Evolutionary conservation across 306 rosid genomes (phyloP).

Genomic region (barrel medic (Medicago truncatula)): DNA sequence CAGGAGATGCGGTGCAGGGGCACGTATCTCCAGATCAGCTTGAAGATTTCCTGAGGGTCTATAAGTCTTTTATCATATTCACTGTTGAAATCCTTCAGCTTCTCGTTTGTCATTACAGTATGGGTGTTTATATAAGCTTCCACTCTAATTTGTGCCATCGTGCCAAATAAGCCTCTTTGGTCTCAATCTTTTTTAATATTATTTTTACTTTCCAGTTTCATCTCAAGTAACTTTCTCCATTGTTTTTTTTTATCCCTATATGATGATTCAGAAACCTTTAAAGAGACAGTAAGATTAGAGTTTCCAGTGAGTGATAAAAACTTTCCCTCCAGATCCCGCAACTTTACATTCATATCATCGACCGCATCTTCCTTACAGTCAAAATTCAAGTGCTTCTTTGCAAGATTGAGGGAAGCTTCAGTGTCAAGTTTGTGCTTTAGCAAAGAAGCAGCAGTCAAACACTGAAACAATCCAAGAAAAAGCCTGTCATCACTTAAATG

Average conservation of each 20-base stretch:
- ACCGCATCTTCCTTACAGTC: conserved; percentile 63
- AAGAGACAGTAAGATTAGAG: conserved; percentile 36
- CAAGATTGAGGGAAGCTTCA: conserved; percentile 64
- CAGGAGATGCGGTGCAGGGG: not conserved
- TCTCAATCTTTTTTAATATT: conserved; percentile 35
- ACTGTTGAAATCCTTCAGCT: conserved; percentile 45
- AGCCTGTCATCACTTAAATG: not conserved
- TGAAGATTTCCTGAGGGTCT: conserved; percentile 45
- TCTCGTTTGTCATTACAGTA: conserved; percentile 47
- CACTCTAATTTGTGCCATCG: conserved; percentile 45
- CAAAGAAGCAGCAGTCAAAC: not conserved
- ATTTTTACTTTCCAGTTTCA: conserved; percentile 42
- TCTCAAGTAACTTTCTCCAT: conserved; percentile 53
- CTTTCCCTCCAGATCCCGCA: conserved; percentile 58
- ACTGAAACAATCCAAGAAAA: not conserved
- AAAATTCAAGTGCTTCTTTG: conserved; percentile 69
- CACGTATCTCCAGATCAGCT: not conserved
- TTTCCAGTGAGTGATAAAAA: conserved; percentile 49
- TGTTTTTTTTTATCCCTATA: conserved; percentile 46
- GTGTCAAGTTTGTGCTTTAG: conserved; percentile 63
- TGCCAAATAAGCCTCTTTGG: conserved; percentile 48
- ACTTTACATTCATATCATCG: conserved; percentile 55
- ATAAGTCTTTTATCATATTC: conserved; percentile 47
- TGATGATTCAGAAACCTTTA: conserved; percentile 45
- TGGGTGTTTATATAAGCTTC: conserved; percentile 39